These are phyloP conservation scores for Tremella fuciformis DNA, from an alignment of 768 basidiomycete genomes.

Conservation along the genomic window DNA sequence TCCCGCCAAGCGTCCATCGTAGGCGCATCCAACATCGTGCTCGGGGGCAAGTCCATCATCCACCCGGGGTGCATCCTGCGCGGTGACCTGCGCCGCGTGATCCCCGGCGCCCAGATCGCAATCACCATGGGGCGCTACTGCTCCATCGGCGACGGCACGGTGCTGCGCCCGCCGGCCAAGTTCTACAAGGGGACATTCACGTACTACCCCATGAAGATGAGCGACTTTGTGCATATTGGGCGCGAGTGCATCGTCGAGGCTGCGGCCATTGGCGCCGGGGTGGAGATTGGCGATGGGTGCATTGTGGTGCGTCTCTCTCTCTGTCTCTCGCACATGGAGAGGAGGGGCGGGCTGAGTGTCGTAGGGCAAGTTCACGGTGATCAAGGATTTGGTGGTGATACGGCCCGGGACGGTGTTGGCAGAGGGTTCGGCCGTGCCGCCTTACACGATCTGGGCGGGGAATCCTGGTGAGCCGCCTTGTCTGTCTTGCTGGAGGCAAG, in stretches of 20 bases:
- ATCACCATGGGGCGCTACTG: constrained; percentile 92
- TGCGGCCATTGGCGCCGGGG: constrained; percentile 87
- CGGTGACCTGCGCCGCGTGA: constrained; percentile 84
- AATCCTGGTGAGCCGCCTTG: constrained; percentile 68
- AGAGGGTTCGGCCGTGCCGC: constrained; percentile 87
- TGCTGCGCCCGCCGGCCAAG: constrained; percentile 60
- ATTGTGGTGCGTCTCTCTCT: constrained; percentile 66
- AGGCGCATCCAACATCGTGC: constrained; percentile 93
- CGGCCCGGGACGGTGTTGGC: constrained; percentile 86
- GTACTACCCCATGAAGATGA: constrained; percentile 96
- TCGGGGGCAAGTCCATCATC: constrained; percentile 95
- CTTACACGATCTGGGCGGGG: constrained; percentile 77
- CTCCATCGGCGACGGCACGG: constrained; percentile 79
- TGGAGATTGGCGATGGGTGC: constrained; percentile 92
- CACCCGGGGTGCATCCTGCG: constrained; percentile 79
- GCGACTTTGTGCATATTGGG: constrained; percentile 92
- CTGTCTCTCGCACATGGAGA: neutral
- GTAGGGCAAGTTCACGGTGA: constrained; percentile 93
- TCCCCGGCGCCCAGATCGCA: constrained; percentile 87
- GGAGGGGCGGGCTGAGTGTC: neutral
- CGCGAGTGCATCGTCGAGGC: constrained; percentile 87
- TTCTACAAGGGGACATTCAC: constrained; percentile 59
- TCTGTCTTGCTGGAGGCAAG: neutral
- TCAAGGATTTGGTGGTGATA: constrained; percentile 90
- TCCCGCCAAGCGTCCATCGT: constrained; percentile 85